These are phyloP conservation scores for Pythium brassicae DNA, from an alignment of 352 stramenopile genomes.

Conservation along the genomic window DNA sequence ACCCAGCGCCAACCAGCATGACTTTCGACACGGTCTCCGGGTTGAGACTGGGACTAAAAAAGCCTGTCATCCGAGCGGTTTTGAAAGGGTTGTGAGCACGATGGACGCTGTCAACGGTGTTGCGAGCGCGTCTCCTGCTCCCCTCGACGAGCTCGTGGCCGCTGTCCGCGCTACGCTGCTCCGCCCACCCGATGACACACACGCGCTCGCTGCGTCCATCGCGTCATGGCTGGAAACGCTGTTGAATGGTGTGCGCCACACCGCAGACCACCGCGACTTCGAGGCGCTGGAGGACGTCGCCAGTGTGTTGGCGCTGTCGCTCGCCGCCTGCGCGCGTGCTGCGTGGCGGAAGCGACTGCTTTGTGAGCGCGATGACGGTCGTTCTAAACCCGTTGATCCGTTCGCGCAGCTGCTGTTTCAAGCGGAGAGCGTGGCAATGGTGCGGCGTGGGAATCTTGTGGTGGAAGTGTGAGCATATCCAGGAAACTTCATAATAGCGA, in stretches of 20 bases:
- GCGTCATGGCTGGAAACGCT: conserved; percentile 1
- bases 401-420: background rate
- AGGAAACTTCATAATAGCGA: too few relatives aligned
- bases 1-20: too few relatives aligned
- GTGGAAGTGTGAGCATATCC: too few relatives aligned
- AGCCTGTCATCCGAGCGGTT: too few relatives aligned
- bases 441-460: conserved; percentile 1
- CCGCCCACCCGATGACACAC: background rate
- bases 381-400: background rate
- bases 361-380: background rate
- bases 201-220: background rate
- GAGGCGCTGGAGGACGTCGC: conserved; percentile 5
- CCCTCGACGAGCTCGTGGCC: conserved; percentile 2
- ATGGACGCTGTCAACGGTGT: too few relatives aligned
- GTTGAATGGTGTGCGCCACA: background rate
- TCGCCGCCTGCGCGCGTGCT: background rate
- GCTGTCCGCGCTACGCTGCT: conserved; percentile 1
- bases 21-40: too few relatives aligned
- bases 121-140: too few relatives aligned
- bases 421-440: background rate
- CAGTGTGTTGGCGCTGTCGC: conserved; percentile 7
- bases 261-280: background rate
- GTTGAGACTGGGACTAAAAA: too few relatives aligned
- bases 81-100: too few relatives aligned
- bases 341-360: background rate